A percentile compares a stretch with the other conserved stretches of the same genome.
These are phyloP conservation scores for Lecanicillium sp. DNA, from an alignment of 2,329 filamentous ascomycete genomes.

Conservation along the genomic window DNA sequence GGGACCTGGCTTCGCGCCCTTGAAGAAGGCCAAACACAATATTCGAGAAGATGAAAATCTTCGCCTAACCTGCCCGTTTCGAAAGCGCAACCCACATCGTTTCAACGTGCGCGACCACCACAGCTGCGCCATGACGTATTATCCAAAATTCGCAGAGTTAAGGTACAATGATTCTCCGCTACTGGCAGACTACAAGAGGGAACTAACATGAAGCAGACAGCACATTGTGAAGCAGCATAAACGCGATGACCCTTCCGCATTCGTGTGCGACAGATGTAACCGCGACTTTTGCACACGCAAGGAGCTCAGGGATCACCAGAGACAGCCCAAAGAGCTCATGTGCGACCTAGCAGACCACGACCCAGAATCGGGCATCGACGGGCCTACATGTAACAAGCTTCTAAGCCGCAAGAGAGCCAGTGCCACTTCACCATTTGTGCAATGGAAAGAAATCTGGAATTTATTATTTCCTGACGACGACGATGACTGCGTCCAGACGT, in stretches of 20 bases:
- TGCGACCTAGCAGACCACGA: conserved; percentile 36
- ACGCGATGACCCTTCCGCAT: conserved; percentile 34
- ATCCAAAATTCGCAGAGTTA: conserved; percentile 35
- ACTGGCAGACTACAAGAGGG: background rate
- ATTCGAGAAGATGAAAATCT: conserved; percentile 33
- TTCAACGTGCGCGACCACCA: conserved; percentile 42
- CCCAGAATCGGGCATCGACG: conserved; percentile 35
- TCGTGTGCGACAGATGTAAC: conserved; percentile 35
- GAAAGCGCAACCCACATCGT: conserved; percentile 38
- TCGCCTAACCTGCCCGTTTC: conserved; percentile 37
- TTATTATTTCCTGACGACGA: conserved; percentile 36
- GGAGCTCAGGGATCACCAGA: conserved; percentile 34
- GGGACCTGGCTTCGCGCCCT: conserved; percentile 22
- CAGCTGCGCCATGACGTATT: conserved; percentile 38
- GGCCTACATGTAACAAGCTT: conserved; percentile 34
- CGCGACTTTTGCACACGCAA: conserved; percentile 33
- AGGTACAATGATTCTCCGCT: conserved; percentile 22
- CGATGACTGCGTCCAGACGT: background rate
- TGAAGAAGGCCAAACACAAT: conserved; percentile 27
- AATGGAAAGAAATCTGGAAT: conserved; percentile 38
- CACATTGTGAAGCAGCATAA: conserved; percentile 40
- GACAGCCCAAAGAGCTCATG: conserved; percentile 35
- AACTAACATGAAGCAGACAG: conserved; percentile 24
- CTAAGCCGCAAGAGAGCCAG: conserved; percentile 34
- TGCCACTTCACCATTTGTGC: conserved; percentile 31